Conservation (phyloP, 2,329 filamentous ascomycete genomes). For the Ceratocystiopsis sp. region DNA sequence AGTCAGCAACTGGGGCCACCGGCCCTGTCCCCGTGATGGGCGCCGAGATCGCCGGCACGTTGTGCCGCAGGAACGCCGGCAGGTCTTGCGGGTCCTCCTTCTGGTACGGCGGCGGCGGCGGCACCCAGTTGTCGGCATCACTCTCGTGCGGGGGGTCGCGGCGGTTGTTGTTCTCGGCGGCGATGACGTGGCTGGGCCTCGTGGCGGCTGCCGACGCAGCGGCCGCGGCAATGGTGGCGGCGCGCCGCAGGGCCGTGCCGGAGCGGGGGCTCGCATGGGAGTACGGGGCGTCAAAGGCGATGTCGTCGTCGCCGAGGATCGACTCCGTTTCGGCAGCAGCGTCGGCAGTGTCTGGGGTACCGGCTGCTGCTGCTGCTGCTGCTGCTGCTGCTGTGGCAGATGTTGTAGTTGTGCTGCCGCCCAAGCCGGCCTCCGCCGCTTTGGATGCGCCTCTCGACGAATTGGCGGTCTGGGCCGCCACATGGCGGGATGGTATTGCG, state of each 20-base stretch:
- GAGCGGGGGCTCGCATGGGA: constrained; percentile 57
- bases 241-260: constrained; percentile 50
- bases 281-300: constrained; percentile 51
- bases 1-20: too few species aligned
- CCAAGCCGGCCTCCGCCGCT: too few species aligned
- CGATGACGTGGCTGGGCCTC: constrained; percentile 40
- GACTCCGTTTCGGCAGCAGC: constrained; percentile 24
- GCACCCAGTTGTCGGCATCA: constrained; percentile 77
- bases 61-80: constrained; percentile 37
- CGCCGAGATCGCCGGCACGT: constrained; percentile 10
- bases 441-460: too few species aligned
- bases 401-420: too few species aligned
- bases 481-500: neutral
- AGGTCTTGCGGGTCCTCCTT: constrained; percentile 42
- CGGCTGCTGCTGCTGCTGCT: too few species aligned
- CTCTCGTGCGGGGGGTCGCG: constrained; percentile 68
- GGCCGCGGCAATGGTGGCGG: constrained; percentile 54
- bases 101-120: constrained; percentile 67
- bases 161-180: constrained; percentile 52
- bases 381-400: too few species aligned
- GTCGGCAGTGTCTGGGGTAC: neutral
- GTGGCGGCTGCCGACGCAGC: constrained; percentile 19
- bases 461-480: too few species aligned
- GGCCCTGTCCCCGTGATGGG: neutral
- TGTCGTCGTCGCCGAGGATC: constrained; percentile 33